Base-by-base conservation (phyloP, 2,329 filamentous ascomycete species). In the Verticillium dahliae region DNA sequence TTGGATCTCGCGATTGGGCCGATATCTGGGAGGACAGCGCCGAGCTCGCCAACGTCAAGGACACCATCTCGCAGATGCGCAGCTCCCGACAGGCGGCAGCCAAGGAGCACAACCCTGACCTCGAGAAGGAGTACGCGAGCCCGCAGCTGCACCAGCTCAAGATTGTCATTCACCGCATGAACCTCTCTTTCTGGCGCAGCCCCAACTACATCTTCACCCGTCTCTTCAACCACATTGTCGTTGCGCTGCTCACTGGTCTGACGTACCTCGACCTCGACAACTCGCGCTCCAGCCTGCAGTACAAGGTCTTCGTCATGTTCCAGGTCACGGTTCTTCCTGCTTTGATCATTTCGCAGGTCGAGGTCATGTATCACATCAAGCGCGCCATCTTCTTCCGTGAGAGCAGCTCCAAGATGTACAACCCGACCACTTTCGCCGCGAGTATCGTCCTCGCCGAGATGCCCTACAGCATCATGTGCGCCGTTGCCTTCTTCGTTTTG, bases 171-270 rank as follows among this genome's bases (percentile, higher is more conserved):
- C 80, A 78, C 62, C 87, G 93, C 62, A 91, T 88, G 66, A 90
- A 92, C 72, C 78, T 91, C 3, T 83, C 90, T 0, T 94, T 90
- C 79, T 97, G 91, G 91, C 84, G 92, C 52, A 90, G 89, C 1
- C 90, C 90, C 39, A 92, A 96, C 77, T 97, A 97, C 72, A 87
- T 92, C 59, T 95, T 96, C 74, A 96, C 92, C 0, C 85, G 92
- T 18, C 79, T 96, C 18, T 96, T 94, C 80, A 93, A 90, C 71
- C 92, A 96, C 72, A 79, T 94, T 63, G 84, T 87, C 63, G 90
- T 96, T 66, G 88, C 90, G 1, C 70, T 96, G 14, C 77, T 96
- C 61, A 91, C 89, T 0, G 92, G 92, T 67, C 81, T 96, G 13
- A 89, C 89, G 38, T 97, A 90, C 73, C 79, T 96, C 57, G 84